A percentile compares a stretch with the other conserved stretches of the same genome.
phyloP scores from a whole-genome alignment of 2,329 filamentous ascomycete species.

The Mollisiaceae sp. region DNA sequence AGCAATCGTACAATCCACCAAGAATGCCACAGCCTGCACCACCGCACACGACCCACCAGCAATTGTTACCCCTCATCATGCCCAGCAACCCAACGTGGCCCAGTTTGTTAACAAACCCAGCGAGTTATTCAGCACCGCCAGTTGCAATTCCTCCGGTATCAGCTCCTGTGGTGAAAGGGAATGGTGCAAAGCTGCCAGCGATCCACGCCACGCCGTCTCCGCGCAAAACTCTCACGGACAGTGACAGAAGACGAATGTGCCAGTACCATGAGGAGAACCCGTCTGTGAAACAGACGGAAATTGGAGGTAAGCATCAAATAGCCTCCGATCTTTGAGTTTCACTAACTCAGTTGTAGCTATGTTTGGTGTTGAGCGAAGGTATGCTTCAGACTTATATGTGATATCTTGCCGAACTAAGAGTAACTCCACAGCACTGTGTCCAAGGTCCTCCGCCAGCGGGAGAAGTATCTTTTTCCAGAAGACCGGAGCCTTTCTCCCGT shows the following conservation, averaged over 20 bases:
- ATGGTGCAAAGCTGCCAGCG: constrained; percentile 53
- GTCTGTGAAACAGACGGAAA: constrained; percentile 91
- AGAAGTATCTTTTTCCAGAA: constrained; percentile 86
- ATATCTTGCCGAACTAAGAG: constrained; percentile 28
- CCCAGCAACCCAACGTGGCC: constrained; percentile 74
- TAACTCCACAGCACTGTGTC: constrained; percentile 82
- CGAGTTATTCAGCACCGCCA: constrained; percentile 64
- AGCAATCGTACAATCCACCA: constrained; percentile 52
- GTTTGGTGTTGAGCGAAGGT: constrained; percentile 98
- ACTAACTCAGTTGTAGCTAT: constrained; percentile 61
- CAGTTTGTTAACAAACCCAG: constrained; percentile 78
- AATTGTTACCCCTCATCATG: constrained; percentile 74
- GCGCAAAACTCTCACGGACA: constrained; percentile 86
- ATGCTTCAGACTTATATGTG: constrained; percentile 38
- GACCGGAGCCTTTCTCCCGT: constrained; percentile 80
- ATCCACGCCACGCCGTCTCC: constrained; percentile 66
- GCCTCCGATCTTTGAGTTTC: constrained; percentile 13
- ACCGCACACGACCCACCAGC: constrained; percentile 53
- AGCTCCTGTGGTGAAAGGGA: constrained; percentile 50
- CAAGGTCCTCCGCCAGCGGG: constrained; percentile 92
- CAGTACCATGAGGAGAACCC: constrained; percentile 91
- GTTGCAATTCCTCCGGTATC: constrained; percentile 59
- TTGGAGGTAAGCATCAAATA: constrained; percentile 68
- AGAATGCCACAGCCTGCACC: constrained; percentile 62
- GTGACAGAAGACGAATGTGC: constrained; percentile 91